These are phyloP conservation scores for Neurospora sp. DNA, from an alignment of 495 filamentous ascomycete genomes.

Conservation along the genomic window DNA sequence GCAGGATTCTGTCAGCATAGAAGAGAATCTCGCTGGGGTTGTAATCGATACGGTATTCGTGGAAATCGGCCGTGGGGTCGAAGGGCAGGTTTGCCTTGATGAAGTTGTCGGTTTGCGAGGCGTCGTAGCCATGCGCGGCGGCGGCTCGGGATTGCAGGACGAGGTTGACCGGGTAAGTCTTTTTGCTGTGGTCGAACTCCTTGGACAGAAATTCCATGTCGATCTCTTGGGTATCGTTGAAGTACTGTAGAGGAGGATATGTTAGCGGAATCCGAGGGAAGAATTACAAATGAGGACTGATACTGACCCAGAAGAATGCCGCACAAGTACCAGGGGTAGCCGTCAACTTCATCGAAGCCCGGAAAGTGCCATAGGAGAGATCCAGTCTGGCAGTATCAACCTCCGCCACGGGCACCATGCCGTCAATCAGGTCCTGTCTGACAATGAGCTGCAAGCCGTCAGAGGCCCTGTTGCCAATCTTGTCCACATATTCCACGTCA, in stretches of 20 bases:
- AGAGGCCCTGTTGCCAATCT: not conserved
- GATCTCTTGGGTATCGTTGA: slow-evolving; percentile 69
- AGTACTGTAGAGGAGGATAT: slow-evolving; percentile 39
- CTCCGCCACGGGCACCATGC: slow-evolving; percentile 51
- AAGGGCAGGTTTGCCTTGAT: slow-evolving; percentile 48
- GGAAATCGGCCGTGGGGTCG: slow-evolving; percentile 47
- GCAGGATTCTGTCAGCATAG: slow-evolving; percentile 50
- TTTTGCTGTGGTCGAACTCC: slow-evolving; percentile 40
- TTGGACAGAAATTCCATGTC: slow-evolving; percentile 66
- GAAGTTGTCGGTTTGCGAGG: slow-evolving; percentile 44
- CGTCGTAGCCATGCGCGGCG: slow-evolving; percentile 44
- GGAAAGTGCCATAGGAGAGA: slow-evolving; percentile 54
- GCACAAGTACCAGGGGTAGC: slow-evolving; percentile 54
- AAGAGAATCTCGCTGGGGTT: slow-evolving; percentile 47
- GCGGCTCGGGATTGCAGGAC: slow-evolving; percentile 57
- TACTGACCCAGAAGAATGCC: slow-evolving; percentile 66
- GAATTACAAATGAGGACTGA: not conserved
- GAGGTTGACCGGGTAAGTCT: slow-evolving; percentile 53
- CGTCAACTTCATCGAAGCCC: slow-evolving; percentile 55
- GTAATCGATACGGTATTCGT: slow-evolving; percentile 76
- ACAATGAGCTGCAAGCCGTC: slow-evolving; percentile 51
- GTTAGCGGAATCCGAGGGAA: not conserved
- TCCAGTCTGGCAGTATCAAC: slow-evolving; percentile 47
- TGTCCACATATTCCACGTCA: slow-evolving; percentile 37
- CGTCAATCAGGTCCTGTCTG: slow-evolving; percentile 31